A percentile compares a stretch with the other conserved stretches of the same genome.
Conservation (phyloP, 2,329 filamentous ascomycete species). For the Ilyonectria robusta region DNA sequence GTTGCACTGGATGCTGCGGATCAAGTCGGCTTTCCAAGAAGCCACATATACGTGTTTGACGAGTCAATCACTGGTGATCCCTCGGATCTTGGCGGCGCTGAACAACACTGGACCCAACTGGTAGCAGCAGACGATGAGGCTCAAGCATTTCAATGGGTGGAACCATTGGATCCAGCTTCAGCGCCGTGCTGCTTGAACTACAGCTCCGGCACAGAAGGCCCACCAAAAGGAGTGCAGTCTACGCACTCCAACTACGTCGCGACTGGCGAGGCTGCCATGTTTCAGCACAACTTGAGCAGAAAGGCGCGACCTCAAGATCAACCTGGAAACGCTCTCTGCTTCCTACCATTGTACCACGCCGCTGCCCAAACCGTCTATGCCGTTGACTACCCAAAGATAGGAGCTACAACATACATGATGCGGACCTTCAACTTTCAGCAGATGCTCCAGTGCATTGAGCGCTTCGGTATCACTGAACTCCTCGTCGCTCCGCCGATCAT, state of each 20-base stretch:
- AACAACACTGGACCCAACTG: slow-evolving; percentile 74
- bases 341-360: slow-evolving; percentile 19
- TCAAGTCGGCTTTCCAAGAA: slow-evolving; percentile 65
- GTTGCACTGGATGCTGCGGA: slow-evolving; percentile 77
- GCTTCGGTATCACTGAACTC: slow-evolving; percentile 1
- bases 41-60: slow-evolving; percentile 77
- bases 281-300: too few relatives aligned
- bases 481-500: slow-evolving; percentile 3
- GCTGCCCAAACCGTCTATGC: slow-evolving; percentile 12
- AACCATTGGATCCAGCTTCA: slow-evolving; percentile 62
- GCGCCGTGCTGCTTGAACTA: slow-evolving; percentile 82
- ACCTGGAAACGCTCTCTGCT: neutral
- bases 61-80: slow-evolving; percentile 50
- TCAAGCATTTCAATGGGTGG: slow-evolving; percentile 71
- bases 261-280: slow-evolving; percentile 60
- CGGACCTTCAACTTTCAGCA: slow-evolving; percentile 4
- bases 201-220: slow-evolving; percentile 81
- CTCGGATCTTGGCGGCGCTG: slow-evolving; percentile 2
- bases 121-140: slow-evolving; percentile 61
- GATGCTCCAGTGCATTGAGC: slow-evolving; percentile 13
- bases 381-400: slow-evolving; percentile 14
- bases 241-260: slow-evolving; percentile 80
- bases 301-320: too few relatives aligned
- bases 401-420: slow-evolving; percentile 10
- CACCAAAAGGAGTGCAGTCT: slow-evolving; percentile 87